Evolutionary conservation across 805 yeast genomes (phyloP).

Genomic region (Pichia heedii): DNA sequence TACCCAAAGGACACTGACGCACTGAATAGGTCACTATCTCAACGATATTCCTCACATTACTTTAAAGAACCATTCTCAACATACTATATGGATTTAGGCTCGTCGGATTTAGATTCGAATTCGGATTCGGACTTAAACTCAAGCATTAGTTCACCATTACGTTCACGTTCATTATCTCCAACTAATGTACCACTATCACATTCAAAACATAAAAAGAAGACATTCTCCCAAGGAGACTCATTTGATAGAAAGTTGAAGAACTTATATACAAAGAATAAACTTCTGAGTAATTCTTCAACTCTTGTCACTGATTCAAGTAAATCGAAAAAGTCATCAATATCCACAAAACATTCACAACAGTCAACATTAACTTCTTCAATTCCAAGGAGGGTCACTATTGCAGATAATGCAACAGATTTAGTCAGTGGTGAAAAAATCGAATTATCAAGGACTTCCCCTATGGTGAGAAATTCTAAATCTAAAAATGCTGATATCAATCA

Average conservation of each 20-base stretch:
- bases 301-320: not conserved
- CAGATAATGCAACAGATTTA: constrained; percentile 1
- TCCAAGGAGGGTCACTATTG: not conserved
- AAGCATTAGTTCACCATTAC: not conserved
- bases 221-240: not conserved
- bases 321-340: not conserved
- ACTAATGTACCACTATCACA: not conserved
- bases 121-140: too few species aligned
- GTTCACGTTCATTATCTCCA: not conserved
- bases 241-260: not conserved
- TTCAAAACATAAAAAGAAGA: not conserved
- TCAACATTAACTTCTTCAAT: too few species aligned
- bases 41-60: too few species aligned
- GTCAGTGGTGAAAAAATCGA: not conserved
- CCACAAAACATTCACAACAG: too few species aligned
- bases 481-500: not conserved
- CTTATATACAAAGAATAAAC: not conserved
- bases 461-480: not conserved
- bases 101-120: too few species aligned
- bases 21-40: too few species aligned
- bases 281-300: not conserved
- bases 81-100: too few species aligned
- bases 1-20: too few species aligned
- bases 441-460: not conserved
- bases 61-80: too few species aligned